Base-by-base conservation (phyloP, 2,329 filamentous ascomycete species). In the Ophiostoma tasmaniense region DNA sequence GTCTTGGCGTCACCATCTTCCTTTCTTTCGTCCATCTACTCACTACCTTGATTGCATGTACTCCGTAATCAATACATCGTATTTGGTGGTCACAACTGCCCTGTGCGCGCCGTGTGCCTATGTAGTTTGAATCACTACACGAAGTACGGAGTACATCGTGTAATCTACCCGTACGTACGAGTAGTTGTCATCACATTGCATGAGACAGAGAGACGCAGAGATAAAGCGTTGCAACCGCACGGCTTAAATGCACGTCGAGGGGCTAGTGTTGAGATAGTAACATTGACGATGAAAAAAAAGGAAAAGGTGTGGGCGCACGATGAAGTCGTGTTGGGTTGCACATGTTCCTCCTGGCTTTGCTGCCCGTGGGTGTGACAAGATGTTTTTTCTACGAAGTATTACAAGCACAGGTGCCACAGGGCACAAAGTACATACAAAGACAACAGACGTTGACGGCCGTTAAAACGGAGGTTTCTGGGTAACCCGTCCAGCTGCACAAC, bases 301-400 rank as follows among this genome's bases (percentile, higher is more conserved):
- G 25, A 14, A 61, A 11, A 5, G 22, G 55, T 30, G 55, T 61
- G 14, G 55, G 25, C 52, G 52, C 55, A 61, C 55, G 5, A 30
- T 25, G 25, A 4, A 17, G 50, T 30, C 25, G 55, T 61, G 14
- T 61, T 55, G 50, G 25, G 55, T 61, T 61, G 17, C 55, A 13
- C 22, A 25, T 61, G 55, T 33, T 62, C 59, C 30, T 35, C 28
- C 28, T 33, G 59, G 20, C 20, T 22, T 37, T 22, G 61, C n/a
- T 22, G 61, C 33, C 30, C 33, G 25, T 33, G 55, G 25, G 55
- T 28, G 25, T 61, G 55, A 61, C 61, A 37, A 37, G 61, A 64
- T 64, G 33, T 8, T n/a, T 62, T 33, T 37, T 64, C 33, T 39
- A 64, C 61, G 33, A 64, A 37, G 33, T 64, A 64, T 64, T 33